phyloP scores from a whole-genome alignment of 257 asterid genomes.

The Jacaranda mimosifolia region DNA sequence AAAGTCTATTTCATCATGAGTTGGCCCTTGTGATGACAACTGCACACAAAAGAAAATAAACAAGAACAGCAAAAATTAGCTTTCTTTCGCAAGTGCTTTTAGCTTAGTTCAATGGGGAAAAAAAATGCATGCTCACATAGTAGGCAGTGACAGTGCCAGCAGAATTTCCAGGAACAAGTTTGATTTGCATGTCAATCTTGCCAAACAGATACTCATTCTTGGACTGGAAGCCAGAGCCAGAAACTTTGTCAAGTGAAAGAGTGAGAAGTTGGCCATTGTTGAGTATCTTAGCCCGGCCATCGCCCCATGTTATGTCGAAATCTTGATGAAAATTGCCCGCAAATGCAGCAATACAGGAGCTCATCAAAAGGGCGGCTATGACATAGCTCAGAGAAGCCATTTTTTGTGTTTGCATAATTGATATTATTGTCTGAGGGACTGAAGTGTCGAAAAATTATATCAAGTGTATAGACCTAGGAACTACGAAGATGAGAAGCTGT shows the following conservation, averaged over 20 bases:
- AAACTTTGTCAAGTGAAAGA: conserved; percentile 45
- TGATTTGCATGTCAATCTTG: conserved; percentile 51
- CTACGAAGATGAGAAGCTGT: not conserved
- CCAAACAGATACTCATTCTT: conserved; percentile 51
- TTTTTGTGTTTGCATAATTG: not conserved
- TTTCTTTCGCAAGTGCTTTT: not conserved
- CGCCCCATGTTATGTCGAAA: conserved; percentile 55
- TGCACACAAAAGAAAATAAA: not conserved
- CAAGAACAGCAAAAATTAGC: not conserved
- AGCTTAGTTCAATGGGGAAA: not conserved
- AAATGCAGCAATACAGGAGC: not conserved
- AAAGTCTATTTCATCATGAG: conserved; percentile 57
- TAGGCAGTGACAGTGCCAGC: conserved; percentile 62
- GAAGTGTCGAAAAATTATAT: no score
- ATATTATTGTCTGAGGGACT: not conserved
- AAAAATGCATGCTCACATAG: conserved; percentile 32
- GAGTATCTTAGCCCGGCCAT: conserved; percentile 45
- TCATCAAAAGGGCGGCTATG: not conserved
- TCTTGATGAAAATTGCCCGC: conserved; percentile 40
- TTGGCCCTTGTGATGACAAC: conserved; percentile 58
- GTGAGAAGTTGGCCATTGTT: conserved; percentile 48
- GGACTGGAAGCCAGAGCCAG: conserved; percentile 56
- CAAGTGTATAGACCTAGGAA: not conserved
- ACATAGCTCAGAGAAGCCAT: conserved; percentile 27
- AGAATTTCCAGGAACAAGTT: conserved; percentile 58